Conservation (phyloP, 371 early-diverging fungal species). For the Umbelopsis sp. region DNA sequence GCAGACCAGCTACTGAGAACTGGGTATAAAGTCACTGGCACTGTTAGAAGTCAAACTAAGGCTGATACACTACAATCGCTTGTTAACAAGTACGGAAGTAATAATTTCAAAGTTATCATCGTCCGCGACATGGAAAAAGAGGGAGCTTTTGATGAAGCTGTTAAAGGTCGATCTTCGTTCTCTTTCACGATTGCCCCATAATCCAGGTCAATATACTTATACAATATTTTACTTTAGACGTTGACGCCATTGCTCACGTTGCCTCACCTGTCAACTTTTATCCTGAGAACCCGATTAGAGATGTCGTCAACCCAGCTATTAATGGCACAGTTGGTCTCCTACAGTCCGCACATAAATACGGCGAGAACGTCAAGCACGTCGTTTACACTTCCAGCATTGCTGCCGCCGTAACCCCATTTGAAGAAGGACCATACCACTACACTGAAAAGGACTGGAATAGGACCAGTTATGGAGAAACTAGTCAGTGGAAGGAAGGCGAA, state of each 20-base stretch:
- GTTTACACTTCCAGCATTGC: conserved; percentile 9
- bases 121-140: neutral
- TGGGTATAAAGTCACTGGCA: neutral
- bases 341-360: neutral
- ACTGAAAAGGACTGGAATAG: conserved; percentile 7
- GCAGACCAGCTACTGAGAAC: neutral
- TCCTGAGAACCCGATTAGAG: neutral
- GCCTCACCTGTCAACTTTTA: neutral
- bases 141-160: conserved; percentile 16
- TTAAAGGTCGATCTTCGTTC: neutral
- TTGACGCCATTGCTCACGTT: conserved; percentile 10
- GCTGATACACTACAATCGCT: neutral
- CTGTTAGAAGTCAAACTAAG: neutral
- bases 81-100: neutral
- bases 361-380: conserved; percentile 13
- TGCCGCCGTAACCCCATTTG: neutral
- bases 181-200: no score
- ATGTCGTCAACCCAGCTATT: conserved; percentile 11
- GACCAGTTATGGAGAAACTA: neutral
- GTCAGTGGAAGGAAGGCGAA: neutral
- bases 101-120: neutral
- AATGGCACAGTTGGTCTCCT: conserved; percentile 2
- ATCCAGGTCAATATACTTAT: neutral
- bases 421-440: neutral
- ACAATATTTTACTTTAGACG: neutral